Evolutionary conservation across 495 filamentous ascomycete species (phyloP).

Genomic region (Chlorociboria aeruginascens): DNA sequence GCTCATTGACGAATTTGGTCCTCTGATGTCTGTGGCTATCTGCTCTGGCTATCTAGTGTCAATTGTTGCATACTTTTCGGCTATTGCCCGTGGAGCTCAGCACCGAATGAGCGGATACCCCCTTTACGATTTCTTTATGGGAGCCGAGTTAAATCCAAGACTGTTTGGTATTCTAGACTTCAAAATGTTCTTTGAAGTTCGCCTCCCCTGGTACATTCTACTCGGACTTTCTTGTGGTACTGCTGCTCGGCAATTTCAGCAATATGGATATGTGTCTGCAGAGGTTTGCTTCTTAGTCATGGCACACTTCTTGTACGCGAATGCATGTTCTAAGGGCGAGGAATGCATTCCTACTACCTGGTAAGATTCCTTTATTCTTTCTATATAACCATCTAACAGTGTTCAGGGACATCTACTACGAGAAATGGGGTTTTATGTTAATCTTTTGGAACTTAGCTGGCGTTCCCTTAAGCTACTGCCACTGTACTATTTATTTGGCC

Average conservation of each 20-base stretch:
- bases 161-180: slow-evolving; percentile 91
- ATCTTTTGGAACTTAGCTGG: slow-evolving; percentile 99
- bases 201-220: slow-evolving; percentile 92
- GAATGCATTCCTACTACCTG: slow-evolving; percentile 90
- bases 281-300: slow-evolving; percentile 82
- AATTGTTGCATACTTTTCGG: slow-evolving; percentile 74
- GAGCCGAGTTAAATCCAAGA: slow-evolving; percentile 89
- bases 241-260: slow-evolving; percentile 78
- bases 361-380: slow-evolving; percentile 27
- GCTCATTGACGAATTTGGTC: slow-evolving; percentile 90
- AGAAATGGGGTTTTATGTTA: slow-evolving; percentile 99
- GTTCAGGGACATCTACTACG: slow-evolving; percentile 80
- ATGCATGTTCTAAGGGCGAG: slow-evolving; percentile 93
- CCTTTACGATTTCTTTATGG: slow-evolving; percentile 99
- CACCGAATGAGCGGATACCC: slow-evolving; percentile 88
- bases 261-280: slow-evolving; percentile 81
- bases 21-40: slow-evolving; percentile 82
- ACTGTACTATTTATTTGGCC: slow-evolving; percentile 89
- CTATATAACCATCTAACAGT: background rate
- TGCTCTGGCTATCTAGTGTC: slow-evolving; percentile 72
- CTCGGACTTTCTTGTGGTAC: slow-evolving; percentile 66
- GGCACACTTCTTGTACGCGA: slow-evolving; percentile 93
- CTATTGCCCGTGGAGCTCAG: slow-evolving; percentile 63
- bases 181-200: slow-evolving; percentile 99
- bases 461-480: slow-evolving; percentile 92